A percentile compares a stretch with the other conserved stretches of the same genome.
Conservation (phyloP, 805 yeast genomes). For the Yarrowia bubula region DNA sequence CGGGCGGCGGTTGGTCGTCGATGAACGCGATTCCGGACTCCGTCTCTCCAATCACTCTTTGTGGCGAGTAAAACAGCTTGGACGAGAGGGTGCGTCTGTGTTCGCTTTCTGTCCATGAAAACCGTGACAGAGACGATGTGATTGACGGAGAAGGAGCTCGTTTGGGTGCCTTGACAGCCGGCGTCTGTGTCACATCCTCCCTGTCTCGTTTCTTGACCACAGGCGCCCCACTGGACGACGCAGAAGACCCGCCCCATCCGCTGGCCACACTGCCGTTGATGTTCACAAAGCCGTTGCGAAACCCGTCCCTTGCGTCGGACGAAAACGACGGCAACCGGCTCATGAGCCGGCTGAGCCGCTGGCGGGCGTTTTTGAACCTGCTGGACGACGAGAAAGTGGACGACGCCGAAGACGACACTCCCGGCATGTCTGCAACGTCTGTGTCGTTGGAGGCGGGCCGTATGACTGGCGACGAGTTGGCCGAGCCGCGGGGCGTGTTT, state of each 20-base stretch:
- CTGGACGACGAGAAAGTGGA: constrained; percentile 10
- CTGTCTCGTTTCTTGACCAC: not conserved
- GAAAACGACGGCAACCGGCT: constrained; percentile 7
- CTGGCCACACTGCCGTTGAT: constrained; percentile 8
- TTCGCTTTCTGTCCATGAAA: constrained; percentile 7
- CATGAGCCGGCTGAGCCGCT: constrained; percentile 13
- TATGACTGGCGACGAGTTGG: not conserved
- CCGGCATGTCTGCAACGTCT: constrained; percentile 1
- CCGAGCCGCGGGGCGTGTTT: not conserved
- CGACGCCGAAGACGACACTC: not conserved
- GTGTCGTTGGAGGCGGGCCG: constrained; percentile 3
- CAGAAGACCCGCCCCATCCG: not conserved
- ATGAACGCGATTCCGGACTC: constrained; percentile 33
- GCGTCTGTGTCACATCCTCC: not conserved
- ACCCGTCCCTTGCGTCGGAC: constrained; percentile 7
- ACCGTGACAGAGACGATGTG: not conserved
- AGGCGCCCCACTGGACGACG: not conserved
- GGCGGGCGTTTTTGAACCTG: constrained; percentile 14
- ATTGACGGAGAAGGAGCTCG: constrained; percentile 1
- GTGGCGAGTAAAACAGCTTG: constrained; percentile 11
- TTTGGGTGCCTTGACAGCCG: not conserved
- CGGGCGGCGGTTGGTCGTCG: constrained; percentile 22
- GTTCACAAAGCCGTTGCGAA: not conserved
- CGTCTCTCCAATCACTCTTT: constrained; percentile 29
- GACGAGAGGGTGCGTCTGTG: constrained; percentile 18